Evolutionary conservation across 1,139 yeast species (phyloP).

Genomic region (Wickerhamomyces sp.): DNA sequence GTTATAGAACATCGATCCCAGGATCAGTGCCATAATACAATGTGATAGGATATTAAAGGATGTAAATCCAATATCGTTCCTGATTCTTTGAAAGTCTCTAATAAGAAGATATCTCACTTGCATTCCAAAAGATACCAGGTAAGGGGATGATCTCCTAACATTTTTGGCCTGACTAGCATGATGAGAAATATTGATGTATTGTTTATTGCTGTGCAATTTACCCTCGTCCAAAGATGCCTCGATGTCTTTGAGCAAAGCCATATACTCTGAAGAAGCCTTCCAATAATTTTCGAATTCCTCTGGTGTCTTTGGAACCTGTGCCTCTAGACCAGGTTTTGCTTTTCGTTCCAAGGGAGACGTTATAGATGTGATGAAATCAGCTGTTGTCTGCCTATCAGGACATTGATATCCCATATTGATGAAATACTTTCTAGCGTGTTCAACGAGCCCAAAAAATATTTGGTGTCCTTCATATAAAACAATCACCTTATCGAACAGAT

Average conservation of each 20-base stretch:
- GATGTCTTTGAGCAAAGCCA: conserved; percentile 34
- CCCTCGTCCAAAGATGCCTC: conserved; percentile 31
- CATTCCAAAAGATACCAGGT: conserved; percentile 57
- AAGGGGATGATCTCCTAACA: conserved; percentile 52
- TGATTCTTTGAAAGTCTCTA: conserved; percentile 59
- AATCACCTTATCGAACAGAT: conserved; percentile 67
- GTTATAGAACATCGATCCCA: conserved; percentile 41
- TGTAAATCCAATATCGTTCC: conserved; percentile 65
- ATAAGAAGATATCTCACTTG: conserved; percentile 56
- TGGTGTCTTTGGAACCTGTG: conserved; percentile 61
- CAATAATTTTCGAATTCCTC: conserved; percentile 63
- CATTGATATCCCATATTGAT: conserved; percentile 46
- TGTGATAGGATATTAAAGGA: conserved; percentile 15
- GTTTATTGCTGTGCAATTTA: background rate
- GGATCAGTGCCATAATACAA: conserved; percentile 33
- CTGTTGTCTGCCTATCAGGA: conserved; percentile 51
- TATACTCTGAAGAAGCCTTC: conserved; percentile 51
- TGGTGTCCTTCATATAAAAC: conserved; percentile 76
- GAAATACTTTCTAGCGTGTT: conserved; percentile 56
- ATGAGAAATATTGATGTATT: conserved; percentile 44
- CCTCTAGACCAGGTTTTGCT: conserved; percentile 46
- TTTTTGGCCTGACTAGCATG: conserved; percentile 54
- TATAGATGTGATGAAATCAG: conserved; percentile 51
- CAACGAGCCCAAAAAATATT: conserved; percentile 65
- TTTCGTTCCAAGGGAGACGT: conserved; percentile 54